These are phyloP conservation scores for Beauveria varroae DNA, from an alignment of 2,329 filamentous ascomycete genomes.

Conservation along the genomic window DNA sequence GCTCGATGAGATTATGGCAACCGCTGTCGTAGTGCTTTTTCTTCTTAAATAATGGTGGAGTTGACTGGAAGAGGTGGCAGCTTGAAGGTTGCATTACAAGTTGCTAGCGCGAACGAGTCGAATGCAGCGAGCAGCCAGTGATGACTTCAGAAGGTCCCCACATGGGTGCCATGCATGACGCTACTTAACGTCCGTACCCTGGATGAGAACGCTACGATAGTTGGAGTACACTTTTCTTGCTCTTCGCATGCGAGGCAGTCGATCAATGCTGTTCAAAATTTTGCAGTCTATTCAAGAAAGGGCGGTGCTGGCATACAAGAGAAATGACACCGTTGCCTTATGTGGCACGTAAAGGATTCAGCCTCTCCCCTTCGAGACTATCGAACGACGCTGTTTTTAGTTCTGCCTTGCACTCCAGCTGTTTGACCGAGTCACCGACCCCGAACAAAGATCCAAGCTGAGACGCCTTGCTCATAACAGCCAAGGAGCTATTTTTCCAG, in stretches of 20 bases:
- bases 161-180: neutral
- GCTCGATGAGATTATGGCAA: neutral
- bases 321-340: too few relatives aligned
- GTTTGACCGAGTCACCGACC: neutral
- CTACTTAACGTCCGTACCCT: conserved; percentile 1
- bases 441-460: neutral
- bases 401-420: neutral
- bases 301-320: too few relatives aligned
- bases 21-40: neutral
- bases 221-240: neutral
- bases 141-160: conserved; percentile 12
- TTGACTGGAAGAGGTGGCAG: conserved; percentile 8
- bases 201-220: neutral
- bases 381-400: neutral
- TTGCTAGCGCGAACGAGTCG: neutral
- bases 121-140: conserved; percentile 7
- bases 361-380: neutral
- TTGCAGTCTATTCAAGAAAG: too few relatives aligned
- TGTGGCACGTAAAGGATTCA: neutral
- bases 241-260: neutral
- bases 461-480: neutral
- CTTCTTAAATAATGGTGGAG: conserved; percentile 2
- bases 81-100: conserved; percentile 2
- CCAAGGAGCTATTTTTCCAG: neutral
- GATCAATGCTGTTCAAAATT: too few relatives aligned